Evolutionary conservation across 352 stramenopile genomes (phyloP).

Genomic region (Aphanomyces stellatus): DNA sequence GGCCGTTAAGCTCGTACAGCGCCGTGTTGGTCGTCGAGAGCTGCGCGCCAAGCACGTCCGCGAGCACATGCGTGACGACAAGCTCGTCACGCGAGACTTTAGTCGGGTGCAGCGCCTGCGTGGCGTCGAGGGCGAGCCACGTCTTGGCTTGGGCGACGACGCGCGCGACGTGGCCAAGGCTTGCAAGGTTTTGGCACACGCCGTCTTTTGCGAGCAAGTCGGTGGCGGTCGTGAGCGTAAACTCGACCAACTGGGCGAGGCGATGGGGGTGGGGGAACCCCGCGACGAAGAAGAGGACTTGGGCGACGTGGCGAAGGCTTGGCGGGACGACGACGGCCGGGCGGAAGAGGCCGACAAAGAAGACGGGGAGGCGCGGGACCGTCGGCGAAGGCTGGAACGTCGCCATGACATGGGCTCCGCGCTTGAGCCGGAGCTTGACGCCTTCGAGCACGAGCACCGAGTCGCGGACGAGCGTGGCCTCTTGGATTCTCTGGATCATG

Average conservation of each 20-base stretch:
- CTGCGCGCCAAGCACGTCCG: not conserved
- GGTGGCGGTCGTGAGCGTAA: not conserved
- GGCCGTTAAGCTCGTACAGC: not conserved
- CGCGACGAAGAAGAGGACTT: not conserved
- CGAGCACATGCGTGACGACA: not conserved
- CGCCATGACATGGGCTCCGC: conserved; percentile 36
- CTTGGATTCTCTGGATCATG: conserved; percentile 9
- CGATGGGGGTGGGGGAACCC: not conserved
- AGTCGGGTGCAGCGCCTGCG: not conserved
- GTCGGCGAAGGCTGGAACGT: not conserved
- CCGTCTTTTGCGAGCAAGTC: not conserved
- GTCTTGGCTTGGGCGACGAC: conserved; percentile 1
- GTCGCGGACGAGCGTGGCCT: conserved; percentile 5
- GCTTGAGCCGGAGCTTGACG: conserved; percentile 35
- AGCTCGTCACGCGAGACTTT: conserved; percentile 4
- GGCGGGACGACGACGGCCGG: not conserved
- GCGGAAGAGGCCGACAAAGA: conserved; percentile 7
- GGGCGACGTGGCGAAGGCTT: not conserved
- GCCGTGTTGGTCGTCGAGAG: not conserved
- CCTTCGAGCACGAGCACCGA: conserved; percentile 25
- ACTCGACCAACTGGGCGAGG: conserved; percentile 2
- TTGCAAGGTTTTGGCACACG: not conserved
- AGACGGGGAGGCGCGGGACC: not conserved
- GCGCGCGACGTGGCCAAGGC: not conserved
- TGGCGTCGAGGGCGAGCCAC: not conserved